Conservation (phyloP, 2,329 filamentous ascomycete genomes). For the Pyrenophora tritici-repentis region DNA sequence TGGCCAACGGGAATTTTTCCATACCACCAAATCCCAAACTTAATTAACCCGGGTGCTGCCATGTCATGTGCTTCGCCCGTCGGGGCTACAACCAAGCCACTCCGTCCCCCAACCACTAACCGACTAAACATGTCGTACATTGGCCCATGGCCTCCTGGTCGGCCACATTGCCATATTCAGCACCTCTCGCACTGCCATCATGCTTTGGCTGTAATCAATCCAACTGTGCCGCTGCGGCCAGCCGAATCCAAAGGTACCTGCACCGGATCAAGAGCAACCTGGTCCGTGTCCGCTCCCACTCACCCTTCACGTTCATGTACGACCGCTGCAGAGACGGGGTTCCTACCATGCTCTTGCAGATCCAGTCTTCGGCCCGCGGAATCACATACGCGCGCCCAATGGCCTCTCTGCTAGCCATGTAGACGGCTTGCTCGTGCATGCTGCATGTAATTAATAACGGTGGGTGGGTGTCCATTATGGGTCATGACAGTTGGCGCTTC, state of each 20-base stretch:
- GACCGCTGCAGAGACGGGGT: conserved; percentile 37
- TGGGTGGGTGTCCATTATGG: conserved; percentile 35
- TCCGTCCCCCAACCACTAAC: conserved; percentile 17
- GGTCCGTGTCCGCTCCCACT: conserved; percentile 38
- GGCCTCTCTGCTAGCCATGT: conserved; percentile 18
- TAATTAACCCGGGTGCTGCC: neutral
- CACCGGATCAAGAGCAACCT: conserved; percentile 44
- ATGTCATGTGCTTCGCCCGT: conserved; percentile 26
- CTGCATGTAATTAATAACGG: conserved; percentile 29
- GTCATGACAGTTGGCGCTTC: conserved; percentile 22
- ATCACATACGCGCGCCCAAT: conserved; percentile 40
- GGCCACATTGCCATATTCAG: conserved; percentile 36
- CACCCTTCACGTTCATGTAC: conserved; percentile 34
- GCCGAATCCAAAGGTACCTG: conserved; percentile 36
- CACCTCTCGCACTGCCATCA: conserved; percentile 20
- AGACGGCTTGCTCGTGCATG: conserved; percentile 36
- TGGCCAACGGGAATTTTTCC: neutral
- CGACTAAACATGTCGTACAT: conserved; percentile 20
- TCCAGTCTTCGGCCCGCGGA: conserved; percentile 43
- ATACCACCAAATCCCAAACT: neutral
- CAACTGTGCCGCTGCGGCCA: conserved; percentile 31
- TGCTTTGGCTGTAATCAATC: conserved; percentile 38
- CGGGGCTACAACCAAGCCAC: conserved; percentile 11
- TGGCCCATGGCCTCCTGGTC: conserved; percentile 24
- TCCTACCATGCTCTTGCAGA: conserved; percentile 45